Base-by-base conservation (phyloP, 331 rosid species). In the Saraca asoca region DNA sequence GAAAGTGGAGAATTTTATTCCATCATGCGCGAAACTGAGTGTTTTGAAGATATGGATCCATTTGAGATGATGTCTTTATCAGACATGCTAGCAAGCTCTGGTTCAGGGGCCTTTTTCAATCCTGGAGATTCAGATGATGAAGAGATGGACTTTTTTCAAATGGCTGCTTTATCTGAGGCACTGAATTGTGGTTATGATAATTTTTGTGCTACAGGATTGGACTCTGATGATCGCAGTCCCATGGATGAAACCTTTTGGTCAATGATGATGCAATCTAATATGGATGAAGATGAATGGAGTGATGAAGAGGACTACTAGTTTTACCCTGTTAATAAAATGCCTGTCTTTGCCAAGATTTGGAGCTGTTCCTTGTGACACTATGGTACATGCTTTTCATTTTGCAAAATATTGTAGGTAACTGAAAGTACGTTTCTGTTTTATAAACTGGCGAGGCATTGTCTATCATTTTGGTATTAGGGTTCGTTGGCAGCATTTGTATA, bases 261-360 rank as follows among this genome's bases (percentile, higher is more conserved):
- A 15, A 64, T 81, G 77, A 64, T 81, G 77, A 64, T 81, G 82
- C 74, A 64, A 51, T 72, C 85, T 59, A 31, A 64, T 55, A 52
- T 80, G 15, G 76, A 76, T 3, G 81, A 77, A 0, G 54, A 39
- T 7, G 11, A 7, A 10, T 10, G 12, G 33, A 73, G 69, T 65
- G 79, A 77, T 65, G 79, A 77, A 6, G 70, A 64, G 14, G 41
- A 31, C 10, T 59, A 14, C 31, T 76, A 80, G 74, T 31, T 53
- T 72, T 76, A n/a, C 64, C 45, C 37, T 6, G 38, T 57, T 63
- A 57, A n/a, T 69, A 43, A 11, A 35, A 51, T n/a, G 38, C 62
- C 45, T 15, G 16, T 31, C 33, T 37, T 38, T 14, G 44, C 35
- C 15, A 51, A 61, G 57, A 14, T 14, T 35, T 62, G 68, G 59